A percentile compares a stretch with the other conserved stretches of the same genome.
These are phyloP conservation scores for Tricholoma sp. DNA, from an alignment of 768 basidiomycete genomes.

Conservation along the genomic window DNA sequence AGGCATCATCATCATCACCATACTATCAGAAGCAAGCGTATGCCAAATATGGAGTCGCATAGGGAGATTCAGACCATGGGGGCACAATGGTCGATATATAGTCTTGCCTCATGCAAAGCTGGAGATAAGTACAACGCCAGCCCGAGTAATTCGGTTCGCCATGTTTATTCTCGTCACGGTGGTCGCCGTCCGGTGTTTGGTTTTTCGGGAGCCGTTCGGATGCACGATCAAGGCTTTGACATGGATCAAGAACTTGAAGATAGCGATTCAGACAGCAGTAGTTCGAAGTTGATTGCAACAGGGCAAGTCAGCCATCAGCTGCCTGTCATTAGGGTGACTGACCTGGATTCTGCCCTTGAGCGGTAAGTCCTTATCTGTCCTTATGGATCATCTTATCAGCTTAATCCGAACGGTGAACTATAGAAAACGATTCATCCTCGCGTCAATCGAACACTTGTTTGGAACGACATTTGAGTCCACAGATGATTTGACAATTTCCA, in stretches of 20 bases:
- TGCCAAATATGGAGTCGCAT: neutral
- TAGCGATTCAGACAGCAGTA: slow-evolving; percentile 1
- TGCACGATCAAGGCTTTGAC: neutral
- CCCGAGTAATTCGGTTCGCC: too few relatives aligned
- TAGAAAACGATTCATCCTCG: slow-evolving; percentile 56
- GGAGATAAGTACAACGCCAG: neutral
- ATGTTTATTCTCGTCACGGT: neutral
- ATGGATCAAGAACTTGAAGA: slow-evolving; percentile 11
- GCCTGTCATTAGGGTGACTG: slow-evolving; percentile 39
- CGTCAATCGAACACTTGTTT: slow-evolving; percentile 62
- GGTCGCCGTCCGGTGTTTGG: neutral
- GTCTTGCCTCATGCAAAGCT: neutral
- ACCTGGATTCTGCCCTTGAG: slow-evolving; percentile 18
- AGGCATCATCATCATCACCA: slow-evolving; percentile 3
- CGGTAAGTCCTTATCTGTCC: neutral
- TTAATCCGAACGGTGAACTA: slow-evolving; percentile 6
- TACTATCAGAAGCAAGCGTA: slow-evolving; percentile 13
- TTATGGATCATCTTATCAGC: neutral
- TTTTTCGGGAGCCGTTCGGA: neutral
- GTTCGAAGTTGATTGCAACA: neutral
- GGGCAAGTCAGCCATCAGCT: slow-evolving; percentile 18
- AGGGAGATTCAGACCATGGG: neutral
- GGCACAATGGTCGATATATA: neutral
- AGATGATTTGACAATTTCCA: slow-evolving; percentile 68
- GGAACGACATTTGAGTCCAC: slow-evolving; percentile 57